These are phyloP conservation scores for Sequoia sempervirens DNA, from an alignment of 75 land plant genomes.

Conservation along the genomic window DNA sequence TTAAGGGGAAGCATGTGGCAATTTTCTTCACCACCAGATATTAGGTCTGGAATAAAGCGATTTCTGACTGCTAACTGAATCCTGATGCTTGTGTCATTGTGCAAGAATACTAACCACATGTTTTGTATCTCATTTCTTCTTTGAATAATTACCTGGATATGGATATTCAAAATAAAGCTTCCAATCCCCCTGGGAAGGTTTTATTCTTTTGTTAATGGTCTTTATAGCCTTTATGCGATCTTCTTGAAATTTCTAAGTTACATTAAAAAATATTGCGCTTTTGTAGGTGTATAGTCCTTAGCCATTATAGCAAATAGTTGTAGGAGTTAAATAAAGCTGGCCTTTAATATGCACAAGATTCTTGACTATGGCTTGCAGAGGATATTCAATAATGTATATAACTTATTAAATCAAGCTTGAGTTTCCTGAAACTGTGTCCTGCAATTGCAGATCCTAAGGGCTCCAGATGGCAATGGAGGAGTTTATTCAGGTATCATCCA, in stretches of 20 bases:
- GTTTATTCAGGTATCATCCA: constrained; percentile 65
- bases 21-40: background rate
- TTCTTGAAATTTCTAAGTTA: background rate
- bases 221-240: background rate
- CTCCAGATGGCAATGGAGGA: constrained; percentile 98
- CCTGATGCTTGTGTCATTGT: background rate
- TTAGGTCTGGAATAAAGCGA: background rate
- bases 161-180: background rate
- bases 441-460: constrained; percentile 60
- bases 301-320: background rate
- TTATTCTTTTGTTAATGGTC: background rate
- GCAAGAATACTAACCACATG: background rate
- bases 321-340: background rate
- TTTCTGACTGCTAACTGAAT: background rate
- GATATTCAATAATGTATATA: background rate
- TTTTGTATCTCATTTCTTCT: background rate
- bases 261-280: background rate
- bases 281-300: background rate
- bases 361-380: background rate
- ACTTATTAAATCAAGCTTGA: background rate
- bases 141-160: background rate
- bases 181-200: background rate
- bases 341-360: background rate
- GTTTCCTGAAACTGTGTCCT: constrained; percentile 5
- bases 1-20: background rate